phyloP scores from a whole-genome alignment of 768 basidiomycete species.

The Suillus weaverae region DNA sequence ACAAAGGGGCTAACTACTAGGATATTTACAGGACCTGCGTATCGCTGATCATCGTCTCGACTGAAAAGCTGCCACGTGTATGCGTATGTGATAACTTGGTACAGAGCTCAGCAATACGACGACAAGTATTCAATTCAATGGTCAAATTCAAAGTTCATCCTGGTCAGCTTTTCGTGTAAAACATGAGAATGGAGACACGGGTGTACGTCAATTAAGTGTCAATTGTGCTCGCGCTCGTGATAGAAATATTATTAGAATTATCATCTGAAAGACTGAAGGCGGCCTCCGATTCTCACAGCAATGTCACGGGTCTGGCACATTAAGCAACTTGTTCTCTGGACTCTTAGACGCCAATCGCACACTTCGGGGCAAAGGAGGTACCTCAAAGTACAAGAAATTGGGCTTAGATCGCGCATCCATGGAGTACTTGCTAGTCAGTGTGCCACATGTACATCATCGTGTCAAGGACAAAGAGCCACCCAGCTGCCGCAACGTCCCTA shows the following conservation, averaged over 20 bases:
- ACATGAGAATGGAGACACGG: background rate
- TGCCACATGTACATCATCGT: too few species aligned
- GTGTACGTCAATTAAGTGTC: background rate
- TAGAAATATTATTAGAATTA: background rate
- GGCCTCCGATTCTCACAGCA: constrained; percentile 18
- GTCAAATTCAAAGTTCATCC: background rate
- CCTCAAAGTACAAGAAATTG: background rate
- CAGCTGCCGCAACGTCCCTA: background rate
- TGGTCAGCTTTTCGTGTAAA: background rate
- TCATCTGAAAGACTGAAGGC: background rate
- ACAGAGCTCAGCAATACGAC: background rate
- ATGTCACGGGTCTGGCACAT: background rate
- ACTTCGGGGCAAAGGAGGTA: background rate
- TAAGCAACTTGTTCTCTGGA: background rate
- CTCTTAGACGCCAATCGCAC: background rate
- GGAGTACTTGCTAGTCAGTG: background rate
- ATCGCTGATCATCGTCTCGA: background rate
- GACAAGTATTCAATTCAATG: background rate
- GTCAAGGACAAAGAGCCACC: background rate
- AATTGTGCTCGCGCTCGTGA: background rate
- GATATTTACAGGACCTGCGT: background rate
- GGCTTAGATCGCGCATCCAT: background rate
- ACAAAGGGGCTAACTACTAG: background rate
- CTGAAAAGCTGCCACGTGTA: background rate
- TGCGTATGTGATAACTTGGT: background rate